phyloP scores from a whole-genome alignment of 2,329 filamentous ascomycete species.

The Monosporascus sp. region DNA sequence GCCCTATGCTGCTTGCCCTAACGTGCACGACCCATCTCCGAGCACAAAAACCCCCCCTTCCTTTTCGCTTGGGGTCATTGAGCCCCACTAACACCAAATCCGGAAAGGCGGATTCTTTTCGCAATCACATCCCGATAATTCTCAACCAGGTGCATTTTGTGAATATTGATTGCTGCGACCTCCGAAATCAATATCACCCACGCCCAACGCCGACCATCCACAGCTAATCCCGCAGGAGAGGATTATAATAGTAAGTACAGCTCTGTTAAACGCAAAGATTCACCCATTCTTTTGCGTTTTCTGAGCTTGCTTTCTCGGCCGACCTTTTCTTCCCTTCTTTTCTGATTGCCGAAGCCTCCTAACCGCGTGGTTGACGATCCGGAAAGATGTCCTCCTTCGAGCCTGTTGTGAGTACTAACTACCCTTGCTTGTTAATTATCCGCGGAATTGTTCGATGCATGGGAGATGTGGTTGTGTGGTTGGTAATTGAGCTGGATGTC shows the following conservation, averaged over 20 bases:
- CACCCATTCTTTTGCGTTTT: slow-evolving; percentile 18
- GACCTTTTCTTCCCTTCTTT: slow-evolving; percentile 17
- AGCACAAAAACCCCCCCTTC: background rate
- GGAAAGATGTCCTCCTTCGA: slow-evolving; percentile 65
- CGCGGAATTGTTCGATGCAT: background rate
- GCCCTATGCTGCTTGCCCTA: background rate
- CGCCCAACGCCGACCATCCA: slow-evolving; percentile 19
- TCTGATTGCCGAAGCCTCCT: slow-evolving; percentile 13
- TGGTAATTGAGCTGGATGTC: no score
- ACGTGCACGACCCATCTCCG: background rate
- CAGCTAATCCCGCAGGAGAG: slow-evolving; percentile 25
- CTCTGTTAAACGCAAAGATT: background rate
- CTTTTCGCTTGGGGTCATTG: background rate
- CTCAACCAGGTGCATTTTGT: background rate
- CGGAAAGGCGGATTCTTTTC: background rate
- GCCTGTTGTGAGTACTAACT: slow-evolving; percentile 57
- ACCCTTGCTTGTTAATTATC: slow-evolving; percentile 2
- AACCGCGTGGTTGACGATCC: slow-evolving; percentile 27
- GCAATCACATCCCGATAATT: background rate
- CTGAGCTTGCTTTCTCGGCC: slow-evolving; percentile 18
- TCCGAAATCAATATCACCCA: background rate
- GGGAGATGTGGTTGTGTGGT: no score
- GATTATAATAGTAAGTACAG: slow-evolving; percentile 7
- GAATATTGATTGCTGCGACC: background rate
- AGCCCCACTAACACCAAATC: background rate